Evolutionary conservation across 768 basidiomycete genomes (phyloP).

Genomic region (Rhizopogon vinicolor): DNA sequence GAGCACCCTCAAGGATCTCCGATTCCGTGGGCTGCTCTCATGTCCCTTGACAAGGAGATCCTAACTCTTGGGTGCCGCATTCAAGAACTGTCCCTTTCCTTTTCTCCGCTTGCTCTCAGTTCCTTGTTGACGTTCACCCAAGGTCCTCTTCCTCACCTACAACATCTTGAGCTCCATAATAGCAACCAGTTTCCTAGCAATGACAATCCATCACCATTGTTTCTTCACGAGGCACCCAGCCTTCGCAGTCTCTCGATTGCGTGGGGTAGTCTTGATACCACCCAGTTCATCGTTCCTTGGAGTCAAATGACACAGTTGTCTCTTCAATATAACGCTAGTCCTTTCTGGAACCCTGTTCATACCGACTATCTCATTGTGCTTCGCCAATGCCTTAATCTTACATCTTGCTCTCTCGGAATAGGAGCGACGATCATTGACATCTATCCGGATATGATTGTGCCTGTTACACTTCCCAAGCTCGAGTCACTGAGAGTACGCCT

Average conservation of each 20-base stretch:
- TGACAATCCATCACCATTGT: conserved; percentile 20
- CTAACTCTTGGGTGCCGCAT: conserved; percentile 18
- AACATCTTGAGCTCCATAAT: conserved; percentile 22
- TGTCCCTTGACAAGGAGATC: conserved; percentile 25
- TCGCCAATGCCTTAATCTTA: conserved; percentile 20
- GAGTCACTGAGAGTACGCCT: conserved; percentile 21
- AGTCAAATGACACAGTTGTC: conserved; percentile 20
- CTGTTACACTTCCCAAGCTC: conserved; percentile 23
- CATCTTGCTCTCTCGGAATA: conserved; percentile 22
- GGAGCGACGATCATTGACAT: conserved; percentile 13
- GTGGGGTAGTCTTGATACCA: conserved; percentile 24
- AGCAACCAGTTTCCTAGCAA: conserved; percentile 18
- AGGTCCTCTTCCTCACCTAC: conserved; percentile 15
- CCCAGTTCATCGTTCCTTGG: conserved; percentile 23
- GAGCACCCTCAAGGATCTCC: conserved; percentile 16
- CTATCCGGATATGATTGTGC: conserved; percentile 7
- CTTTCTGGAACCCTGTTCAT: conserved; percentile 25
- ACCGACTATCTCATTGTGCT: conserved; percentile 23
- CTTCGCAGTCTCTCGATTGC: conserved; percentile 24
- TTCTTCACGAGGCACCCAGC: conserved; percentile 19
- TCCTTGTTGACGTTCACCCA: conserved; percentile 24
- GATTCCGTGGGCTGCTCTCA: conserved; percentile 22
- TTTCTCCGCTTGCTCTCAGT: conserved; percentile 20
- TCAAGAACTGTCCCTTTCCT: conserved; percentile 13
- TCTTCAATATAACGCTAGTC: conserved; percentile 23